Evolutionary conservation across 2,329 filamentous ascomycete species (phyloP).

Genomic region (Nemania abortiva): DNA sequence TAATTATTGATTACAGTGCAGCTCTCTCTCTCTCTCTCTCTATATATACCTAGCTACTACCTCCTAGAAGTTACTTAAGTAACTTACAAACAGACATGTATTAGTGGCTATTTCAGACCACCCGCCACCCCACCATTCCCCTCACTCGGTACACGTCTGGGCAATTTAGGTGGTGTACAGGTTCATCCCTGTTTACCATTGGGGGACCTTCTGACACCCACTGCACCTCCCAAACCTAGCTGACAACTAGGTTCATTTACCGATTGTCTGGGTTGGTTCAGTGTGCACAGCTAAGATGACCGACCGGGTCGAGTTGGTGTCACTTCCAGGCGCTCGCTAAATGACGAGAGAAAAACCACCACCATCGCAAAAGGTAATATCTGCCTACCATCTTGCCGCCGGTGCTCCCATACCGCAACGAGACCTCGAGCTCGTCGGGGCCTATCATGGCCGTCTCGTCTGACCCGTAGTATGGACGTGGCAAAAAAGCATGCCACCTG

Average conservation of each 20-base stretch:
- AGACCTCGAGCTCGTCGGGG: slow-evolving; percentile 22
- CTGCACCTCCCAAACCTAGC: background rate
- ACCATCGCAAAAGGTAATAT: background rate
- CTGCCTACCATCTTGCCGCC: background rate
- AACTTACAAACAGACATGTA: background rate
- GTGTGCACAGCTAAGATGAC: no score
- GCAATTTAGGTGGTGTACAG: slow-evolving; percentile 3
- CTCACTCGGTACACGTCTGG: slow-evolving; percentile 31
- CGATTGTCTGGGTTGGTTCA: no score
- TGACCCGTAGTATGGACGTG: slow-evolving; percentile 46
- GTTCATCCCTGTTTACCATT: slow-evolving; percentile 7
- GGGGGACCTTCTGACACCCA: slow-evolving; percentile 2
- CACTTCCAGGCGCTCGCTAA: background rate
- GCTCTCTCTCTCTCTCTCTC: no score
- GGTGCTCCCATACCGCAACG: slow-evolving; percentile 20
- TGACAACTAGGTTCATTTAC: no score
- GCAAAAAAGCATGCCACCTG: slow-evolving; percentile 52
- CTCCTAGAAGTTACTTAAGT: no score
- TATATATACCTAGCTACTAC: no score
- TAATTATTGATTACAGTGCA: no score
- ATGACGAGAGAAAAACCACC: slow-evolving; percentile 3
- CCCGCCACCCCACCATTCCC: slow-evolving; percentile 35
- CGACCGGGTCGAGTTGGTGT: background rate
- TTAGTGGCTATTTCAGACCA: slow-evolving; percentile 15
- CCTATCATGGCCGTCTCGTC: slow-evolving; percentile 36